These are phyloP conservation scores for Sphaerulina musiva DNA, from an alignment of 2,329 filamentous ascomycete genomes.

Conservation along the genomic window DNA sequence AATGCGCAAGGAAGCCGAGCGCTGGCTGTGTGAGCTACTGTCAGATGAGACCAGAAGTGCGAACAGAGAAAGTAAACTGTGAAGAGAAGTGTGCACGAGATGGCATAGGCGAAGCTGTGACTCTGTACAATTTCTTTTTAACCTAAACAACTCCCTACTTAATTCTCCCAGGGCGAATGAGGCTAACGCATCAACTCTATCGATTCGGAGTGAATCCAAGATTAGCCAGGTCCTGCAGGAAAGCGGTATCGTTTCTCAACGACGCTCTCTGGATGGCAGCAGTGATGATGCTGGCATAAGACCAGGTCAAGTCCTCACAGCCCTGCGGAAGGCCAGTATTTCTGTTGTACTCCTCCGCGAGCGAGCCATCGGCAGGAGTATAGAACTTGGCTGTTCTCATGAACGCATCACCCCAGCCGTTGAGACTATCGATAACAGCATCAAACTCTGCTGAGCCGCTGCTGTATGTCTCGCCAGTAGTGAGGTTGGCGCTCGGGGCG, in stretches of 20 bases:
- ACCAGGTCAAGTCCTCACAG: conserved; percentile 33
- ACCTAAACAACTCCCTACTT: too few relatives aligned
- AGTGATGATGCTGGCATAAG: conserved; percentile 32
- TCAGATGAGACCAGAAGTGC: conserved; percentile 20
- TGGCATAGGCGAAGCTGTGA: too few relatives aligned
- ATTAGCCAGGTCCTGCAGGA: conserved; percentile 24
- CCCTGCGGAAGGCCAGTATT: conserved; percentile 26
- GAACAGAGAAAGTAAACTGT: conserved; percentile 15
- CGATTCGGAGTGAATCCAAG: conserved; percentile 17
- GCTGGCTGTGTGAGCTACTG: conserved; percentile 52
- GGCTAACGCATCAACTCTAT: not conserved
- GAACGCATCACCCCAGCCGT: conserved; percentile 34
- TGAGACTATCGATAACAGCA: conserved; percentile 22
- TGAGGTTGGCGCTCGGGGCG: conserved; percentile 23
- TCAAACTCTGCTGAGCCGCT: conserved; percentile 22
- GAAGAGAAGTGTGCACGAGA: not conserved
- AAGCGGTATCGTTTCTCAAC: conserved; percentile 16
- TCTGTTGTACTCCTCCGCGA: conserved; percentile 32
- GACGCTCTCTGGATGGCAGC: conserved; percentile 29
- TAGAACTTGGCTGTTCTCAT: conserved; percentile 32
- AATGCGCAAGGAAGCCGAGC: conserved; percentile 62
- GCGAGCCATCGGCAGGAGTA: conserved; percentile 24
- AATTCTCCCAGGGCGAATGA: too few relatives aligned
- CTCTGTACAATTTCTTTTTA: too few relatives aligned
- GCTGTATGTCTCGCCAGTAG: conserved; percentile 23